Evolutionary conservation across 2,329 filamentous ascomycete genomes (phyloP).

Genomic region (Teratosphaeria gauchensis): DNA sequence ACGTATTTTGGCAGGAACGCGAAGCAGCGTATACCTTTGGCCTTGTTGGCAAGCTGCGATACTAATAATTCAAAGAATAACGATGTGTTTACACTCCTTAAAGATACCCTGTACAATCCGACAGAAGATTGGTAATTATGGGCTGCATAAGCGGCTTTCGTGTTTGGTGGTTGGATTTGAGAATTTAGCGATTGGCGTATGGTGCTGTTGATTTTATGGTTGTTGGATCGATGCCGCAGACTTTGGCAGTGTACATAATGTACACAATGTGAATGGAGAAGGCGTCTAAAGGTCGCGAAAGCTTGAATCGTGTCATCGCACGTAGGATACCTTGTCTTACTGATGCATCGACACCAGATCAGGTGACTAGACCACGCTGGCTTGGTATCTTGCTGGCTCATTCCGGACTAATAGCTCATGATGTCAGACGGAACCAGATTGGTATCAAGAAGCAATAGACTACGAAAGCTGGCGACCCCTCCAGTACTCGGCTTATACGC

Average conservation of each 20-base stretch:
- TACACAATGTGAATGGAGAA: not conserved
- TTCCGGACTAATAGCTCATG: not conserved
- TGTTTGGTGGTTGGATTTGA: not conserved
- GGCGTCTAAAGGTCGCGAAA: not conserved
- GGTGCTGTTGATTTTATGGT: not conserved
- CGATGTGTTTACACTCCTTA: not conserved
- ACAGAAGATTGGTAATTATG: not conserved
- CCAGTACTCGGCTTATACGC: not conserved
- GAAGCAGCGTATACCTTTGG: conserved; percentile 41
- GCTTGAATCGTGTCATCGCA: not conserved
- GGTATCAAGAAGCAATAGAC: not conserved
- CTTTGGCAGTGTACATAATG: not conserved
- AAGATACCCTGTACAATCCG: not conserved
- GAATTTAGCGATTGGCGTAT: not conserved
- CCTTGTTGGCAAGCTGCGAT: conserved; percentile 40
- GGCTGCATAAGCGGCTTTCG: not conserved
- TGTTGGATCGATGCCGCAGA: not conserved
- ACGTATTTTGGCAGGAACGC: conserved; percentile 29
- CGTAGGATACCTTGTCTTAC: not conserved
- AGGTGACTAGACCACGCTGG: too few species aligned
- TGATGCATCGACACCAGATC: too few species aligned
- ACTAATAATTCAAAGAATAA: conserved; percentile 22
- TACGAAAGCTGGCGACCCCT: not conserved
- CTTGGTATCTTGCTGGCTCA: not conserved
- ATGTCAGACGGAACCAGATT: not conserved